phyloP scores from a whole-genome alignment of 768 basidiomycete species.

The Rhizopogon sp. region DNA sequence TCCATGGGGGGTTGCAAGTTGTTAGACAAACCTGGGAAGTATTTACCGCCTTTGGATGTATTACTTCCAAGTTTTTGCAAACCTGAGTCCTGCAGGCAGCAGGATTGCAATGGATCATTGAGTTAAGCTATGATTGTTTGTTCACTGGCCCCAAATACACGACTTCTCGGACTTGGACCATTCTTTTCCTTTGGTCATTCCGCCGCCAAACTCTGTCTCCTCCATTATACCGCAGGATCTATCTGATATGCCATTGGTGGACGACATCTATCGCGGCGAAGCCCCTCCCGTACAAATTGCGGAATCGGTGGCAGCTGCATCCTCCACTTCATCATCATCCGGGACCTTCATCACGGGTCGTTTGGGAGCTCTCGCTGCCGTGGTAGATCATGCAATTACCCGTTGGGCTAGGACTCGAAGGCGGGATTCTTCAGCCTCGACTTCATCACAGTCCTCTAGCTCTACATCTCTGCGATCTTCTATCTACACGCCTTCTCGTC shows the following conservation, averaged over 20 bases:
- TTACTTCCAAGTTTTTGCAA: no score
- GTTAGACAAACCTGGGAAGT: no score
- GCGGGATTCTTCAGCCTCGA: conserved; percentile 38
- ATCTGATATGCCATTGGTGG: conserved; percentile 18
- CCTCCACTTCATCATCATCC: conserved; percentile 27
- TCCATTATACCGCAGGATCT: neutral
- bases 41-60: no score
- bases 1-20: no score
- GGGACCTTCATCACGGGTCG: conserved; percentile 33
- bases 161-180: neutral
- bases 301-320: conserved; percentile 21
- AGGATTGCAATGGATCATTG: neutral
- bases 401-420: conserved; percentile 52
- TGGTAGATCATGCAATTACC: conserved; percentile 66
- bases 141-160: neutral
- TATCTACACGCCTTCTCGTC: conserved; percentile 33
- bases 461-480: conserved; percentile 27
- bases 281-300: conserved; percentile 27
- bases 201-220: neutral
- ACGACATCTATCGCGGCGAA: conserved; percentile 61
- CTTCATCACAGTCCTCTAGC: conserved; percentile 40
- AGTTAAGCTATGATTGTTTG: neutral
- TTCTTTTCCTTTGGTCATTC: neutral
- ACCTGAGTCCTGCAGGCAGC: no score
- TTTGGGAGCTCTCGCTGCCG: conserved; percentile 50